Evolutionary conservation across 192 early-diverging fungal species (phyloP).

Genomic region (Entophlyctis luteolus): DNA sequence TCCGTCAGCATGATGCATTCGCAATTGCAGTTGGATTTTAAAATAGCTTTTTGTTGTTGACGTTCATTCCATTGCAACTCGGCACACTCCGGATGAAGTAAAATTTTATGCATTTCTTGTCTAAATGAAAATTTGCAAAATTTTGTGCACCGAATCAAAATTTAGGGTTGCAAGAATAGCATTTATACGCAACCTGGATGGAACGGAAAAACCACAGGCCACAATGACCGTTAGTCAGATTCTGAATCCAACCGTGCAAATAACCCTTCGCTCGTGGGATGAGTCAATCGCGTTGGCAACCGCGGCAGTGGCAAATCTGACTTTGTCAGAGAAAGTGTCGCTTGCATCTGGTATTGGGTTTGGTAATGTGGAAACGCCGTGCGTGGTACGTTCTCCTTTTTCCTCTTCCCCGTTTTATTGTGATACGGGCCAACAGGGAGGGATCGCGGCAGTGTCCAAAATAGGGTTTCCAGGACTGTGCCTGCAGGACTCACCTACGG

Average conservation of each 20-base stretch:
- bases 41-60: too few species aligned
- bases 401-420: neutral
- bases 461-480: conserved; percentile 50
- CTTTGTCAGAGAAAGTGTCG: neutral
- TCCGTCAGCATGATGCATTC: too few species aligned
- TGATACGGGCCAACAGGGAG: neutral
- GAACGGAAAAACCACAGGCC: too few species aligned
- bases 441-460: neutral
- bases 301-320: neutral
- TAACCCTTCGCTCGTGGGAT: neutral
- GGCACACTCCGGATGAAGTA: too few species aligned
- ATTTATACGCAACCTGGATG: too few species aligned
- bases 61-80: too few species aligned
- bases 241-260: neutral
- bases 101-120: too few species aligned
- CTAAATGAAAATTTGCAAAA: too few species aligned
- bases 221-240: neutral
- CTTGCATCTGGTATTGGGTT: neutral
- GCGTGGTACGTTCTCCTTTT: neutral
- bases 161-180: too few species aligned
- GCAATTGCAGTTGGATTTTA: too few species aligned
- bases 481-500: conserved; percentile 49
- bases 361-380: neutral
- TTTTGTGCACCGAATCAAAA: too few species aligned
- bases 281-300: neutral